Percentiles rank a stretch among this genome's conserved stretches.
These are phyloP conservation scores for Sisymbrium irio DNA, from an alignment of 345 rosid genomes.

Conservation along the genomic window DNA sequence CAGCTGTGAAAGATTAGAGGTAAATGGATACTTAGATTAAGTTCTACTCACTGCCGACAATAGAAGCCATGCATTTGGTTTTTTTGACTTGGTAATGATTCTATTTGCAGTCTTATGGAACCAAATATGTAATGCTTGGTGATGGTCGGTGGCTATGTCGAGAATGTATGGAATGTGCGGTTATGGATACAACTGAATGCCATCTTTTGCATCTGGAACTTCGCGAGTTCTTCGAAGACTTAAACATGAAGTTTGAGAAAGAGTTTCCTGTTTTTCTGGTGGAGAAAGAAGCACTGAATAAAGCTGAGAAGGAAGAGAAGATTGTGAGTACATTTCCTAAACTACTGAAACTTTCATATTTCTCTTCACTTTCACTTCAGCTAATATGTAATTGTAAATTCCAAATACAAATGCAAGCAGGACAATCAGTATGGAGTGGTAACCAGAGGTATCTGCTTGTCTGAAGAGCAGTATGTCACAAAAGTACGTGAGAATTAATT, in stretches of 20 bases:
- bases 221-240: slow-evolving; percentile 70
- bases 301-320: slow-evolving; percentile 72
- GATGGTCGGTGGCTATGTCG: slow-evolving; percentile 70
- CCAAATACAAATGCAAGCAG: slow-evolving; percentile 23
- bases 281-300: slow-evolving; percentile 73
- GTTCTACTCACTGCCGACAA: no score
- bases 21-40: not conserved
- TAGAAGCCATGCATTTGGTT: no score
- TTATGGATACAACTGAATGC: slow-evolving; percentile 78
- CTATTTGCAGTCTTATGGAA: slow-evolving; percentile 43
- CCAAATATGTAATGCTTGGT: slow-evolving; percentile 46
- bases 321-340: slow-evolving; percentile 38
- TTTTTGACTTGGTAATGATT: not conserved
- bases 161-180: slow-evolving; percentile 71
- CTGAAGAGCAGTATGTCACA: slow-evolving; percentile 65
- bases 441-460: slow-evolving; percentile 88
- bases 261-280: slow-evolving; percentile 75
- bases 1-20: slow-evolving; percentile 33
- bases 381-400: no score
- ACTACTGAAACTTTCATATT: not conserved
- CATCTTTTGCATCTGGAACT: slow-evolving; percentile 62
- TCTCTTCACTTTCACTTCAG: not conserved
- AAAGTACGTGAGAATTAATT: slow-evolving; percentile 39
- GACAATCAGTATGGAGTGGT: slow-evolving; percentile 64
- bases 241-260: slow-evolving; percentile 61